Evolutionary conservation across 2,329 filamentous ascomycete species (phyloP), one percentile per base, ranked within the genome.

Genomic region (Talaromyces sp.): DNA sequence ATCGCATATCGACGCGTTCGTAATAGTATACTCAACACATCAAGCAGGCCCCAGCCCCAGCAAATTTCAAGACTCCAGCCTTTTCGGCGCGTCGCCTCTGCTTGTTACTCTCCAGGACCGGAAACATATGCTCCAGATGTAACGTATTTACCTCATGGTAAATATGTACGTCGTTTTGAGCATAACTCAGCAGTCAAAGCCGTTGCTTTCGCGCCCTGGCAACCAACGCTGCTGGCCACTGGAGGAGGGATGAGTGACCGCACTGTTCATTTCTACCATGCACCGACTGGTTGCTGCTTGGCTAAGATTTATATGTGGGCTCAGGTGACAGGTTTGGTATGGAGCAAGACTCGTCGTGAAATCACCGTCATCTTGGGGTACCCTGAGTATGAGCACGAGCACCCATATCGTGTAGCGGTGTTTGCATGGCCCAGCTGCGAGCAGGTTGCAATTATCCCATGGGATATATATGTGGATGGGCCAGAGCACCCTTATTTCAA

Each of bases 141-240:
- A n/a, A n/a, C 9, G 25, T 74, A 78, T 22, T 73, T 89, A 25
- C 76, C 76, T 2, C 67, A 75, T 5, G 84, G 84, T 6, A 75
- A 79, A 31, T 84, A 89, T 66, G 87, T 82, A 65, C 85, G 96
- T 70, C 82, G 82, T 33, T 94, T 91, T 83, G 73, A 79, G 10
- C 91, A 99, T 70, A 84, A 84, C 25, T 93, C 93, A 0, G 94
- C 94, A 2, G 89, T 97, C 64, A 99, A 99, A 73, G 94, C 94
- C 33, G 94, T 97, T 65, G 91, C 94, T 1, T 97, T 97, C 73
- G 96, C 93, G 62, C 93, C 94, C 0, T 99, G 92, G 93, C 89
- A 93, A 58, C 84, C 89, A 22, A 89, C 88, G 3, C 81, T 99
- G 4, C 75, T 99, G 39, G 94, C 94, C 13, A 95, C 93, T 1